Base-by-base conservation (phyloP, 495 filamentous ascomycete genomes). In the Margaritispora aquatica region DNA sequence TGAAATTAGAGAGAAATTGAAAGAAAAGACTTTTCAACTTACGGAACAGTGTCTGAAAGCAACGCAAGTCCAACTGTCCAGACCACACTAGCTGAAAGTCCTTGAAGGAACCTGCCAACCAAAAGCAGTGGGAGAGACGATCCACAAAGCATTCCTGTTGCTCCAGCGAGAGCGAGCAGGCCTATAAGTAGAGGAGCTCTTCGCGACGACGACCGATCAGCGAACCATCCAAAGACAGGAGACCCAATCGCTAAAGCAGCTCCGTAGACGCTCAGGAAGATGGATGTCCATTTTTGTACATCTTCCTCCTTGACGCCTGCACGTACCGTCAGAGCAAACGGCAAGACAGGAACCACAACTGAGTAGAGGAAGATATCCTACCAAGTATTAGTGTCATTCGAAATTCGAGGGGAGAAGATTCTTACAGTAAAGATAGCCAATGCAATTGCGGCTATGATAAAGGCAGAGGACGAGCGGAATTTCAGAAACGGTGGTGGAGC, bases 271-370 rank as follows among this genome's bases (percentile, higher is more conserved):
- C 87, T 86, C 1, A 96, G 72, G 1, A 96, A 78, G 38, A 92
- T 83, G 1, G 89, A 89, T 0, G 86, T 84, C 89, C 89, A 93
- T 63, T 79, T 77, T 74, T 93, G 83, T 63, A 75, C 82, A 51
- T 75, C 65, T 26, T 82, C 74, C 27, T 81, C 71, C 0, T 78
- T 52, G 17, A 94, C 66, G 10, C 84, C 81, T 19, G 79, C 83
- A 65, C 84, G 78, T 13, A 74, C 69, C 22, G 82, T 75, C 8
- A 96, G 73, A 2, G 88, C 84, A 55, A 90, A 93, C 1, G 91
- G 91, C n/a, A 93, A 81, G 8, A 96, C 88, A 0, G 92, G 91
- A 3, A 95, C 83, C 46, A 93, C 84, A 55, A 94, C 66, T 17
- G 81, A 88, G 71, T 95, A 96, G 51, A 88, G 75, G 63, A 95